phyloP scores from a whole-genome alignment of 257 asterid genomes.

The Lavandula angustifolia region DNA sequence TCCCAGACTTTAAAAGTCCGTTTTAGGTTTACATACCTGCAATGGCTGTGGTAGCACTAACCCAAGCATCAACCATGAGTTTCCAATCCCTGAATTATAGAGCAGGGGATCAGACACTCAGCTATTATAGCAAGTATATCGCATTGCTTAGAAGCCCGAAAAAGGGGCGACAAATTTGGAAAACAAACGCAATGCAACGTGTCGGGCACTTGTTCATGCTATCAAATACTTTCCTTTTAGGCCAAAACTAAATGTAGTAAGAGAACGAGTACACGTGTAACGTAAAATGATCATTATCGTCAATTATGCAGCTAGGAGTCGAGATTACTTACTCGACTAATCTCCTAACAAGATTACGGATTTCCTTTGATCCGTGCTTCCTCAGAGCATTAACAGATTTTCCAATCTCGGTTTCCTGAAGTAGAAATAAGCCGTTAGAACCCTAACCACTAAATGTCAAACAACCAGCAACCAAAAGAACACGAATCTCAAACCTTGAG shows the following conservation, averaged over 20 bases:
- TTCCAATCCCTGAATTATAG: constrained; percentile 61
- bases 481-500: constrained; percentile 55
- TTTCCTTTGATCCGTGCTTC: constrained; percentile 54
- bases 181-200: constrained; percentile 18
- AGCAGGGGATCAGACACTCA: constrained; percentile 13
- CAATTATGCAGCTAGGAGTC: constrained; percentile 1
- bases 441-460: constrained; percentile 2
- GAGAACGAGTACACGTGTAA: not conserved
- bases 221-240: constrained; percentile 16
- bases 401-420: constrained; percentile 68
- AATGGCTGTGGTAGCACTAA: constrained; percentile 46
- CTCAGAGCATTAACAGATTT: constrained; percentile 56
- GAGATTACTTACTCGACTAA: constrained; percentile 56
- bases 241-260: not conserved
- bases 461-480: not conserved
- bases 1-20: not conserved
- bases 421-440: constrained; percentile 22
- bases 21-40: constrained; percentile 45
- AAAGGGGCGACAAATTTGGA: constrained; percentile 6
- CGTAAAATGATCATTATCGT: too few species aligned
- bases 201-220: not conserved
- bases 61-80: constrained; percentile 64
- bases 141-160: not conserved
- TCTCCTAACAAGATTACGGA: constrained; percentile 51
- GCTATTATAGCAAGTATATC: not conserved